Percentiles rank a stretch among this genome's conserved stretches.
Evolutionary conservation across 495 filamentous ascomycete species (phyloP).

Genomic region (Chaetomium fimeti): DNA sequence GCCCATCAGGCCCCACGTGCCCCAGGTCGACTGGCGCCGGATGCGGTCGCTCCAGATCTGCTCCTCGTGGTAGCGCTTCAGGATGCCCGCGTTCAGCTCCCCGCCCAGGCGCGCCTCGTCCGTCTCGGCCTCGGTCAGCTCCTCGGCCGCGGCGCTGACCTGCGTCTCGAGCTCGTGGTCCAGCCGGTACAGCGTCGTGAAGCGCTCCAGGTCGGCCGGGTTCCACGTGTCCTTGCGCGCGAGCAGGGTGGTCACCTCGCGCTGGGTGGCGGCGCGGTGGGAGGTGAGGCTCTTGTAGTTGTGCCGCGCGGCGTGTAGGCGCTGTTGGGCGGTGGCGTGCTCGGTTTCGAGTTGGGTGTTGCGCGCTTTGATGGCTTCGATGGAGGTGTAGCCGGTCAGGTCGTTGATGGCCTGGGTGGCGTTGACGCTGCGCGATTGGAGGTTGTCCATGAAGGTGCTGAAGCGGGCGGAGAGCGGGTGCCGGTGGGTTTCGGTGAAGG

Average conservation of each 20-base stretch:
- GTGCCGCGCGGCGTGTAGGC: constrained; percentile 68
- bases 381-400: constrained; percentile 89
- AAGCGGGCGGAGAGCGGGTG: constrained; percentile 72
- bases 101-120: constrained; percentile 72
- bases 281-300: constrained; percentile 75
- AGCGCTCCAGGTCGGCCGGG: constrained; percentile 83
- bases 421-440: constrained; percentile 79
- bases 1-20: constrained; percentile 97
- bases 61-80: constrained; percentile 94
- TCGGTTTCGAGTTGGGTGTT: constrained; percentile 69
- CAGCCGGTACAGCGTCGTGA: constrained; percentile 85
- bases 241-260: constrained; percentile 90
- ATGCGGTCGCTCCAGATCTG: constrained; percentile 99
- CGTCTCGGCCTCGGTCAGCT: constrained; percentile 69
- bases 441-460: constrained; percentile 76
- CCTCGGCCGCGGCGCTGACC: constrained; percentile 71
- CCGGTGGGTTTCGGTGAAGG: constrained; percentile 69
- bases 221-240: constrained; percentile 94
- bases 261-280: constrained; percentile 79
- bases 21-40: constrained; percentile 92
- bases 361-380: constrained; percentile 76
- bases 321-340: constrained; percentile 60
- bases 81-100: constrained; percentile 71
- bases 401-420: constrained; percentile 88
- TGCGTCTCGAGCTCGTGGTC: constrained; percentile 91